These are phyloP conservation scores for Elongisporangium undulatum DNA, from an alignment of 352 stramenopile genomes.

Conservation along the genomic window DNA sequence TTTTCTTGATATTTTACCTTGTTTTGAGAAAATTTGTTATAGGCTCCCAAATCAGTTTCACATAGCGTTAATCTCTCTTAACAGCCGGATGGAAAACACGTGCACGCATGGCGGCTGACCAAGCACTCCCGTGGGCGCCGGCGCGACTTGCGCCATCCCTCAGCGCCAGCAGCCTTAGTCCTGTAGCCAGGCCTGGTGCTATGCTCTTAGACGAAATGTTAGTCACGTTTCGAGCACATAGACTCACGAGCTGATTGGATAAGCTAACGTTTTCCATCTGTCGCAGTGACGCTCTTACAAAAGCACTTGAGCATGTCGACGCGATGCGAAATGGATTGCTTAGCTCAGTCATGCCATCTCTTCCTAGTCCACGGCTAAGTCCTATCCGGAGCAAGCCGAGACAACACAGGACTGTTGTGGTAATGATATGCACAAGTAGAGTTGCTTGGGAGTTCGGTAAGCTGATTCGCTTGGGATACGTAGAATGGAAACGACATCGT, in stretches of 20 bases:
- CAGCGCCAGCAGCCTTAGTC: background rate
- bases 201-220: background rate
- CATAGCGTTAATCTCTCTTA: background rate
- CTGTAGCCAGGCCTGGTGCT: background rate
- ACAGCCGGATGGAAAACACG: background rate
- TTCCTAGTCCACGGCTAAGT: background rate
- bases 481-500: slow-evolving; percentile 14
- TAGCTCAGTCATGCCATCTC: background rate
- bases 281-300: background rate
- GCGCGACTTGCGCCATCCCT: background rate
- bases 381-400: background rate
- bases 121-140: background rate
- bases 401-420: background rate
- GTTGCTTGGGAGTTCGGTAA: background rate
- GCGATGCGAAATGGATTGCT: background rate
- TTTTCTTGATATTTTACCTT: background rate
- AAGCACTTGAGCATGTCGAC: background rate
- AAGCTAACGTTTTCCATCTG: background rate
- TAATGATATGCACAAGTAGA: background rate
- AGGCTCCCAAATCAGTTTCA: background rate
- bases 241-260: background rate
- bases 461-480: background rate
- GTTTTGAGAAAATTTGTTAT: background rate
- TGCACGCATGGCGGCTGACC: background rate
- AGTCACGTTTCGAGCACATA: background rate